Evolutionary conservation across 495 filamentous ascomycete species (phyloP), one percentile per base, ranked within the genome.

Genomic region (Astrocystis sublimbata): DNA sequence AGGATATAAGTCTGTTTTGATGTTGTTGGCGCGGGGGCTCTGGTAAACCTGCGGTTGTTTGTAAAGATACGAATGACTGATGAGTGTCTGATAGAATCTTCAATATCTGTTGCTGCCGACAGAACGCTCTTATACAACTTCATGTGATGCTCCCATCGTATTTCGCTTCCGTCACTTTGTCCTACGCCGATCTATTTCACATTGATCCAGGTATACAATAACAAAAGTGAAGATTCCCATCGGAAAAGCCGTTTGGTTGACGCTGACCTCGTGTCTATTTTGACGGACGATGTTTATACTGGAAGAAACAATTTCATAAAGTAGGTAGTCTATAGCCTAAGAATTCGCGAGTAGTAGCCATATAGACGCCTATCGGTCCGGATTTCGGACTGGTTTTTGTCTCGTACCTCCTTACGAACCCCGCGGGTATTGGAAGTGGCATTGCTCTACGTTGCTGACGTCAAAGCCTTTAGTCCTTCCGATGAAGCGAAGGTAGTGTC

Each of bases 181-280:
- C 13, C 36, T 8, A 40, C 35, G 40, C 26, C 7, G 10, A 1
- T 10, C 17, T 1, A 51, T 15, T 17, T 17, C 7, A 21, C 13
- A 1, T 15, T 26, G 1, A 4, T 24, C 46, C 2, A 17, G n/a
- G 26, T n/a, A 1, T 0, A 12, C 13, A 2, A 5, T 21, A n/a
- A 41, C 23, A 49, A 24, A 38, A 52, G 30, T 3, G 30, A 4
- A 26, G 19, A 42, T 6, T 9, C 15, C 26, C 21, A 12, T 10
- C 40, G 54, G 53, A 30, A 17, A 8, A 13, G 23, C 24, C 38
- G 53, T 56, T 35, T 41, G 33, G 10, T 43, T 57, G 40, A 17
- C 54, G 54, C 40, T 57, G 54, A 57, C 54, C 45, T 43, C 38
- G 54, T 57, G 24, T 57, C 54, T 57, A 57, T 57, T 57, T 57